A percentile compares a stretch with the other conserved stretches of the same genome.
Evolutionary conservation across 495 filamentous ascomycete species (phyloP).

Genomic region (Aspergillus baeticus): DNA sequence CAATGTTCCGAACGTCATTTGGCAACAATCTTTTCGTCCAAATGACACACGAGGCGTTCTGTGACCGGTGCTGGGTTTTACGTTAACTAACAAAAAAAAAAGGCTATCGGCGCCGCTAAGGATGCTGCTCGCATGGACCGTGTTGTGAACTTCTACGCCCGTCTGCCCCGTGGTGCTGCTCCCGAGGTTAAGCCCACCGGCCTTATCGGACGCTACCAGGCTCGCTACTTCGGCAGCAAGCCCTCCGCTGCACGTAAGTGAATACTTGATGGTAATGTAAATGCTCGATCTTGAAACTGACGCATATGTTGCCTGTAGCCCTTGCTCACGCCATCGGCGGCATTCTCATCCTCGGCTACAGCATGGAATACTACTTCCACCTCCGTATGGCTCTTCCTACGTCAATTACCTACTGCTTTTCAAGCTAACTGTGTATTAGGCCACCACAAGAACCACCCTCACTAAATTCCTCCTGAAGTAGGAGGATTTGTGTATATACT

Average conservation of each 20-base stretch:
- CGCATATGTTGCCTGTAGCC: conserved; percentile 53
- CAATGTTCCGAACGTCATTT: conserved; percentile 24
- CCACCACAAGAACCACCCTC: conserved; percentile 99
- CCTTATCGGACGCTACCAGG: conserved; percentile 82
- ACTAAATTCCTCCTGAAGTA: conserved; percentile 56
- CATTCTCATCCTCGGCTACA: conserved; percentile 79
- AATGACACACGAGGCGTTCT: background rate
- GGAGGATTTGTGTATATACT: conserved; percentile 45
- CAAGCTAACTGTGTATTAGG: conserved; percentile 52
- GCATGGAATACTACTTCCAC: conserved; percentile 99
- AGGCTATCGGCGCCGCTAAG: conserved; percentile 88
- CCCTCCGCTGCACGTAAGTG: conserved; percentile 80
- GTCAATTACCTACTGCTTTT: background rate
- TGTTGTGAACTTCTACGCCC: conserved; percentile 97
- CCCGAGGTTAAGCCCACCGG: conserved; percentile 78
- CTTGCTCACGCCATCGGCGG: conserved; percentile 78
- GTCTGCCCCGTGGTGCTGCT: conserved; percentile 85
- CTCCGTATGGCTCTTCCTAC: conserved; percentile 66
- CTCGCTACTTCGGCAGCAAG: conserved; percentile 93
- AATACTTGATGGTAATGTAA: background rate
- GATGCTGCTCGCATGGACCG: conserved; percentile 96
- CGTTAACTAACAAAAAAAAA: conserved; percentile 28
- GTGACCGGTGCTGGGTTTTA: background rate
- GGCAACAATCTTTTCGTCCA: conserved; percentile 11
- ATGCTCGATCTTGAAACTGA: background rate